Evolutionary conservation across 2,329 filamentous ascomycete genomes (phyloP).

Genomic region (Zopfia rhizophila): DNA sequence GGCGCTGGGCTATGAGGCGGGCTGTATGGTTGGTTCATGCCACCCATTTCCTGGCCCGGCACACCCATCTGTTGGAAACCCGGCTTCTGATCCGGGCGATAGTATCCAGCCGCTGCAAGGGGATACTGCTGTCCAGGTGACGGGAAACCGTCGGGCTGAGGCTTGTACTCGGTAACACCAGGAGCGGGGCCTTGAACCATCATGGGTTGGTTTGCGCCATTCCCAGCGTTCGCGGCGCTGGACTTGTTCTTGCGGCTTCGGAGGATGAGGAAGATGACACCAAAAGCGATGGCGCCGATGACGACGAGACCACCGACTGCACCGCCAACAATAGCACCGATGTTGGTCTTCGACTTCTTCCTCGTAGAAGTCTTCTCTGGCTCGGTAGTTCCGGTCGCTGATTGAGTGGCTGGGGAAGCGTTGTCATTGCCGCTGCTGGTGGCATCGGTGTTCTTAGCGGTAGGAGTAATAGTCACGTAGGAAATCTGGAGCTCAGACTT

Average conservation of each 20-base stretch:
- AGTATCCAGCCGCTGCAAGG: too few relatives aligned
- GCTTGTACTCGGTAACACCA: constrained; percentile 30
- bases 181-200: constrained; percentile 14
- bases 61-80: background rate
- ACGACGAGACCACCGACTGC: constrained; percentile 42
- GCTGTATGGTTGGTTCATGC: background rate
- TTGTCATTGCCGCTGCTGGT: background rate
- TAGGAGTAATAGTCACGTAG: constrained; percentile 1
- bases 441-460: too few relatives aligned
- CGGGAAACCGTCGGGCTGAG: constrained; percentile 20
- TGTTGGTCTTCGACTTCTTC: constrained; percentile 21
- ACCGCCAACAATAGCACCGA: constrained; percentile 46
- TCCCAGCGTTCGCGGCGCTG: constrained; percentile 8
- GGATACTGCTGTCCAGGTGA: background rate
- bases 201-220: too few relatives aligned
- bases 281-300: constrained; percentile 34
- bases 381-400: too few relatives aligned
- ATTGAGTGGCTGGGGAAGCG: background rate
- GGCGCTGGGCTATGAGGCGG: constrained; percentile 9
- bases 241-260: constrained; percentile 31
- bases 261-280: constrained; percentile 31
- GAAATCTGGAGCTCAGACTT: background rate
- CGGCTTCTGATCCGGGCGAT: background rate
- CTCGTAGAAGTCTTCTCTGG: too few relatives aligned
- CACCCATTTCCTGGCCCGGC: constrained; percentile 3